Conservation (phyloP, 805 yeast species). For the Scheffersomyces lignosus region DNA sequence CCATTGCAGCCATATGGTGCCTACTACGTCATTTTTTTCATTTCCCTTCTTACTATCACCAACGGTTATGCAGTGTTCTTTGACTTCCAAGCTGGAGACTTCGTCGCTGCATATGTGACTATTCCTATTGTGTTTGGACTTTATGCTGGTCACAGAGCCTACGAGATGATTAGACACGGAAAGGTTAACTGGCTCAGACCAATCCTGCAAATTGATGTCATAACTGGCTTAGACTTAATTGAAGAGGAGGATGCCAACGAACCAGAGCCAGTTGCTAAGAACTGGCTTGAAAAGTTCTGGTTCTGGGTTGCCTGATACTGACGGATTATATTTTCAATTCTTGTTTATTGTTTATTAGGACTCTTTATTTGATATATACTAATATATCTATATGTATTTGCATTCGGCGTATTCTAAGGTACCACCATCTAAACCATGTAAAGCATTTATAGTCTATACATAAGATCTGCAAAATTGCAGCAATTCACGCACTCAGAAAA, state of each 20-base stretch:
- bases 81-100: slow-evolving; percentile 54
- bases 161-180: slow-evolving; percentile 30
- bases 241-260: slow-evolving; percentile 51
- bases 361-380: too few species aligned
- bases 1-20: slow-evolving; percentile 58
- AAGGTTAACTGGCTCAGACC: slow-evolving; percentile 45
- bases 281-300: slow-evolving; percentile 46
- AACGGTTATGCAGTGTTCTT: slow-evolving; percentile 73
- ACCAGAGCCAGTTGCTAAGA: slow-evolving; percentile 40
- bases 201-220: slow-evolving; percentile 57
- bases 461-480: too few species aligned
- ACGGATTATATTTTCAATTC: not conserved
- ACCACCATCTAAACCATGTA: too few species aligned
- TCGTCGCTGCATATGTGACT: slow-evolving; percentile 72
- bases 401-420: too few species aligned
- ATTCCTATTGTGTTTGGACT: slow-evolving; percentile 54
- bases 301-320: slow-evolving; percentile 44
- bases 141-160: slow-evolving; percentile 59
- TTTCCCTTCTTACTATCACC: slow-evolving; percentile 58
- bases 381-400: too few species aligned
- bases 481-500: too few species aligned
- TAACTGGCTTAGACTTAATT: slow-evolving; percentile 58
- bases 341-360: not conserved
- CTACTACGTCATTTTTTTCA: slow-evolving; percentile 50
- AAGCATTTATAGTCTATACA: too few species aligned